Percentiles rank a stretch among this genome's conserved stretches.
Conservation (phyloP, 192 early-diverging fungal species). For the Chytriomyces sp. region DNA sequence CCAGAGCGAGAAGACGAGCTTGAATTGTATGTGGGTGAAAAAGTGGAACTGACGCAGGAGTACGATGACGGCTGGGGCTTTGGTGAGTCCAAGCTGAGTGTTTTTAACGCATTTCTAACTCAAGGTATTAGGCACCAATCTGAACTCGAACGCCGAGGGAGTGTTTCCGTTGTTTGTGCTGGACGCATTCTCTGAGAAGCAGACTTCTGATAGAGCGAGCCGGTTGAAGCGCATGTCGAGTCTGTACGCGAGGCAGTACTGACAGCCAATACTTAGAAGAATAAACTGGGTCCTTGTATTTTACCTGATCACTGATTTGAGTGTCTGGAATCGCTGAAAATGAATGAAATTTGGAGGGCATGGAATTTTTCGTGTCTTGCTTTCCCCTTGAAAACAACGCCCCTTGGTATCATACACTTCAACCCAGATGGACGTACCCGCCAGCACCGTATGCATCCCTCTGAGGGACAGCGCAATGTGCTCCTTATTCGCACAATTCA, state of each 20-base stretch:
- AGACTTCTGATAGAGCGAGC: neutral
- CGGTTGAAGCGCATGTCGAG: constrained; percentile 12
- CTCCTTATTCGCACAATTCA: neutral
- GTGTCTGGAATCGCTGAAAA: too few species aligned
- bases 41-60: constrained; percentile 17
- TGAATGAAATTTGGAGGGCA: too few species aligned
- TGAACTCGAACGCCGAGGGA: constrained; percentile 19
- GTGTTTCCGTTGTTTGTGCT: constrained; percentile 18
- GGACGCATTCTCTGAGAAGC: neutral
- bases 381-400: too few species aligned
- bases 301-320: too few species aligned
- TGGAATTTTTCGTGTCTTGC: too few species aligned
- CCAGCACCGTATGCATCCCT: neutral
- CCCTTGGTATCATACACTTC: too few species aligned
- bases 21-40: constrained; percentile 23
- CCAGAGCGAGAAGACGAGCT: constrained; percentile 22
- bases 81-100: neutral
- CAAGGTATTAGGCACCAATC: constrained; percentile 1
- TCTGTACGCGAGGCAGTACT: constrained; percentile 2
- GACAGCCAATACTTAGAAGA: neutral
- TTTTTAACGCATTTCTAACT: neutral
- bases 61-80: neutral
- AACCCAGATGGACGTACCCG: too few species aligned
- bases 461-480: neutral
- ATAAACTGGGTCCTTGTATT: too few species aligned